Conservation (phyloP, 768 basidiomycete genomes). For the Tricholoma saponaceum region DNA sequence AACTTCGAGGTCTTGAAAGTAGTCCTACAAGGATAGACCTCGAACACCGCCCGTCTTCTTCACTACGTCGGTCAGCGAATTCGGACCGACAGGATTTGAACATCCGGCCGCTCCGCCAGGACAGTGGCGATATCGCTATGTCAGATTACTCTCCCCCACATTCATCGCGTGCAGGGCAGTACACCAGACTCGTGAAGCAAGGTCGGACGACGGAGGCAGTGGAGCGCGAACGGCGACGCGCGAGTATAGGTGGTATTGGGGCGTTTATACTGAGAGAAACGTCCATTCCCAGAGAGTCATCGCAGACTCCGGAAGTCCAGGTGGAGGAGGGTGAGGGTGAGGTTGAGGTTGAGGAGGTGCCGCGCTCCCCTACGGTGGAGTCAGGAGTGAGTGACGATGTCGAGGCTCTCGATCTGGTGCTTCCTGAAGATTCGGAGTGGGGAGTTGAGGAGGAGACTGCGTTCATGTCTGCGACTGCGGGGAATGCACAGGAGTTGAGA, state of each 20-base stretch:
- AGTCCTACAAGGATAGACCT: not conserved
- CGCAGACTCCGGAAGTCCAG: not conserved
- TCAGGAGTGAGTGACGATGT: not conserved
- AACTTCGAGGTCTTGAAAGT: not conserved
- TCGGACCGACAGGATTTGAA: conserved; percentile 9
- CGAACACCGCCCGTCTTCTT: conserved; percentile 1
- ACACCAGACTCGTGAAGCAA: conserved; percentile 27
- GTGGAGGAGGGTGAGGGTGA: not conserved
- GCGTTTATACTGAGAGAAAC: not conserved
- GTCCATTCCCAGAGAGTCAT: not conserved
- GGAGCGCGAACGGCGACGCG: conserved; percentile 29
- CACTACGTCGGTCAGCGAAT: not conserved
- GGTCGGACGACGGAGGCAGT: conserved; percentile 32
- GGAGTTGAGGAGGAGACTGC: conserved; percentile 14
- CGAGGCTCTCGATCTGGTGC: not conserved
- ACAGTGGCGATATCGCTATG: conserved; percentile 12
- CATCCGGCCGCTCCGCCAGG: conserved; percentile 14
- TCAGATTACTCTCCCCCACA: conserved; percentile 26
- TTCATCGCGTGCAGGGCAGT: conserved; percentile 27
- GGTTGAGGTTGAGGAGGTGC: not conserved
- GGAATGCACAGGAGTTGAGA: conserved; percentile 18
- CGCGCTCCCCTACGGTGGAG: not conserved
- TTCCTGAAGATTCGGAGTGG: not conserved
- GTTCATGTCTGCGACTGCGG: conserved; percentile 17
- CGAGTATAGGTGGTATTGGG: conserved; percentile 18